Conservation (phyloP, 371 early-diverging fungal genomes). For the Rhizopus stolonifer region DNA sequence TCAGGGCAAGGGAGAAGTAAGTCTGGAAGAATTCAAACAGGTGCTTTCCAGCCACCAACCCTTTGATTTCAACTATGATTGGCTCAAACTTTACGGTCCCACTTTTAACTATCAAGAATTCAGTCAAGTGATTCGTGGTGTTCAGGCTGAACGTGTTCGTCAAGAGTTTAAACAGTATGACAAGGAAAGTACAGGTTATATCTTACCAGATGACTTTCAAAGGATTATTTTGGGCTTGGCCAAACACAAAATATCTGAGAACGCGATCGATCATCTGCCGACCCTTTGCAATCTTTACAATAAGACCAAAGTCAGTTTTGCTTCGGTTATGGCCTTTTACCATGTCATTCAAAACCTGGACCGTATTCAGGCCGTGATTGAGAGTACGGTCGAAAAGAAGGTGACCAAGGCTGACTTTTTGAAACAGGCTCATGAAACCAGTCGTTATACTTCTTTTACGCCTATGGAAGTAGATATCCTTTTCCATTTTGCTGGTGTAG, state of each 20-base stretch:
- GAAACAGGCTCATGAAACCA: conserved; percentile 55
- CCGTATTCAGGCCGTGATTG: conserved; percentile 66
- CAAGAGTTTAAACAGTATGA: conserved; percentile 79
- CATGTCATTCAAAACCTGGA: conserved; percentile 73
- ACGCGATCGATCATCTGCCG: conserved; percentile 68
- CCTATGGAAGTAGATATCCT: conserved; percentile 85
- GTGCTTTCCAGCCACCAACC: conserved; percentile 61
- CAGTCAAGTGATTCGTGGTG: conserved; percentile 75
- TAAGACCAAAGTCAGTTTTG: conserved; percentile 60
- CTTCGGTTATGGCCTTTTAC: conserved; percentile 70
- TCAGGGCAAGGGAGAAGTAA: conserved; percentile 60
- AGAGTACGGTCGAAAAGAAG: conserved; percentile 55
- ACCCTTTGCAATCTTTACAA: conserved; percentile 60
- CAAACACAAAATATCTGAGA: conserved; percentile 69
- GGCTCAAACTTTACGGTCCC: conserved; percentile 71
- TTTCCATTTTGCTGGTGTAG: conserved; percentile 76
- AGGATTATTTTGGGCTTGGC: conserved; percentile 66
- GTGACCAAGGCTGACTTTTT: conserved; percentile 67
- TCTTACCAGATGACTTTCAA: conserved; percentile 66
- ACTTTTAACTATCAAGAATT: conserved; percentile 74
- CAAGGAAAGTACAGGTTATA: conserved; percentile 62
- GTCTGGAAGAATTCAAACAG: conserved; percentile 66
- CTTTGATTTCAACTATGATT: conserved; percentile 73
- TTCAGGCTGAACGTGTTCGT: conserved; percentile 77
- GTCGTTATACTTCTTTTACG: conserved; percentile 68